Conservation (phyloP, 1,139 yeast genomes). For the Dujonia santamariae region DNA sequence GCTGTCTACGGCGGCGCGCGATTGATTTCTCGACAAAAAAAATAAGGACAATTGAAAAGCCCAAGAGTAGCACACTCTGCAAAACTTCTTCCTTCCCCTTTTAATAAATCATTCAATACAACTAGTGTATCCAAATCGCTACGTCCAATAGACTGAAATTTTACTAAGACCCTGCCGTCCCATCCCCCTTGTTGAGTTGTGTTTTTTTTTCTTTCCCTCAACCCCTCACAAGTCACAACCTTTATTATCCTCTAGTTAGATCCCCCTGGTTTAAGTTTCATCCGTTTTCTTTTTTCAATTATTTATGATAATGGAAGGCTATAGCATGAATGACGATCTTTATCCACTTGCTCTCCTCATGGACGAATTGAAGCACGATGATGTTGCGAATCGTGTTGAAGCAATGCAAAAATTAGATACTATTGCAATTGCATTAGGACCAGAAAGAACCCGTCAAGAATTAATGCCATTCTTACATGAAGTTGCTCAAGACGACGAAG, state of each 20-base stretch:
- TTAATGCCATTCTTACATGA: slow-evolving; percentile 81
- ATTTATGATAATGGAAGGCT: slow-evolving; percentile 45
- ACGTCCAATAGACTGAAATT: no score
- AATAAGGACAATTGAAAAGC: no score
- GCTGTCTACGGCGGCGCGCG: no score
- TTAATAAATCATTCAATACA: no score
- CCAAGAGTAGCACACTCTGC: no score
- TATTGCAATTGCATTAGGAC: slow-evolving; percentile 92
- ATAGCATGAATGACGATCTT: slow-evolving; percentile 52
- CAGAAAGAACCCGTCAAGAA: slow-evolving; percentile 87
- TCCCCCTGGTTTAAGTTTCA: no score
- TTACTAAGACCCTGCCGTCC: background rate
- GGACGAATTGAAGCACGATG: slow-evolving; percentile 95
- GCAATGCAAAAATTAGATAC: slow-evolving; percentile 96
- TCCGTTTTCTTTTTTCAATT: no score
- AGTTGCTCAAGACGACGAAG: slow-evolving; percentile 98
- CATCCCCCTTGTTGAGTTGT: background rate
- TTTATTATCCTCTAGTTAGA: no score
- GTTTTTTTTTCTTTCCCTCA: background rate
- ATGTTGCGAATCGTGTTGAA: slow-evolving; percentile 86
- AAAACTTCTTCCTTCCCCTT: no score
- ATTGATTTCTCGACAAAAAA: no score
- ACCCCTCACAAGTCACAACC: background rate
- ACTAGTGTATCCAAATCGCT: no score
- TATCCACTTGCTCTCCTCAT: slow-evolving; percentile 94